phyloP scores from a whole-genome alignment of 179 eudicot species.

The Sideroxylon spinosum region DNA sequence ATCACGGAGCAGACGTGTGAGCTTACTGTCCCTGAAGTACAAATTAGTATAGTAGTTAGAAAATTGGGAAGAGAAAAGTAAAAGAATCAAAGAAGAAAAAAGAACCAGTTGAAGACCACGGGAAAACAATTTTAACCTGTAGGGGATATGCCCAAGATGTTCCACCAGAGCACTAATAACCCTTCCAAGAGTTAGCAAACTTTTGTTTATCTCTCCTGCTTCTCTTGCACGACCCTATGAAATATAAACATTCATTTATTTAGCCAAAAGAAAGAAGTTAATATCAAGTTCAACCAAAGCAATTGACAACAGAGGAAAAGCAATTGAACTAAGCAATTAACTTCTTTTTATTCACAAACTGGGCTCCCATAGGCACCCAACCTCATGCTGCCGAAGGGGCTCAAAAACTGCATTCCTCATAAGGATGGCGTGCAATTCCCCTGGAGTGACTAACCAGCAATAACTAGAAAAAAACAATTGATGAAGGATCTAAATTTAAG shows the following conservation, averaged over 20 bases:
- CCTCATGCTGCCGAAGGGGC: not conserved
- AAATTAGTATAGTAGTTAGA: not conserved
- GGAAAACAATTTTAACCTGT: constrained; percentile 46
- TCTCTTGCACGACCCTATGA: constrained; percentile 98
- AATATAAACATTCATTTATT: not conserved
- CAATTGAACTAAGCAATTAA: not conserved
- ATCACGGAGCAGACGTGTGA: constrained; percentile 92
- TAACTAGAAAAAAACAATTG: constrained; percentile 10
- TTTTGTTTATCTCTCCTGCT: constrained; percentile 98
- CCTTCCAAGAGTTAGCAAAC: constrained; percentile 92
- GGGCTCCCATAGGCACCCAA: not conserved
- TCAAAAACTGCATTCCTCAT: not conserved
- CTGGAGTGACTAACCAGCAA: no score
- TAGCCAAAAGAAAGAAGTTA: not conserved
- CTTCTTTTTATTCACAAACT: not conserved
- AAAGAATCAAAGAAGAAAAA: not conserved
- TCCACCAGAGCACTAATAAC: constrained; percentile 97
- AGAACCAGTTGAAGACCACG: not conserved
- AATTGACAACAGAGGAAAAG: not conserved
- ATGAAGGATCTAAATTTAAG: not conserved
- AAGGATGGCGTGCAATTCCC: not conserved
- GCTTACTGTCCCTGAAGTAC: constrained; percentile 84
- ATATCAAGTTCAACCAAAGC: not conserved
- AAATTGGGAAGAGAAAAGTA: not conserved
- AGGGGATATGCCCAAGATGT: constrained; percentile 96